A percentile compares a stretch with the other conserved stretches of the same genome.
These are phyloP conservation scores for Hyphopichia buzzinii DNA, from an alignment of 1,139 yeast genomes.

Conservation along the genomic window DNA sequence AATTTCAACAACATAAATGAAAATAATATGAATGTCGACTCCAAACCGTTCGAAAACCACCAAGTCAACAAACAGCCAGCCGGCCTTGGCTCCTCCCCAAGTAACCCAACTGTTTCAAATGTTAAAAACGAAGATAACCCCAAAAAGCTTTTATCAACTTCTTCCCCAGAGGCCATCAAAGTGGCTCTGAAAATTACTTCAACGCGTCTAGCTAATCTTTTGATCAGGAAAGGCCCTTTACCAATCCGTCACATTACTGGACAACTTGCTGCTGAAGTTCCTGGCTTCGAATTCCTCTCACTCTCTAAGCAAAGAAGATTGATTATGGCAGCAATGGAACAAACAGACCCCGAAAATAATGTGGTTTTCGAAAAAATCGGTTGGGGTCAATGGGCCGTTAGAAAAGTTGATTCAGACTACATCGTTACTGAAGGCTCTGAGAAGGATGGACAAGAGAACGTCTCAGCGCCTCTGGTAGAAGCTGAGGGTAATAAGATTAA, in stretches of 20 bases:
- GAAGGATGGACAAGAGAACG: constrained; percentile 8
- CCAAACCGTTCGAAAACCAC: background rate
- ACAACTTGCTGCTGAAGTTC: constrained; percentile 71
- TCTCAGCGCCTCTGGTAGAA: constrained; percentile 17
- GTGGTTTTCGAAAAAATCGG: constrained; percentile 89
- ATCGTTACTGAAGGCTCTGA: constrained; percentile 49
- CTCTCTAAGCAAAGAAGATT: constrained; percentile 86
- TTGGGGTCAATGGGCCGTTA: constrained; percentile 98
- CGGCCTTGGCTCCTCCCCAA: background rate
- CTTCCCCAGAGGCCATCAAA: constrained; percentile 84
- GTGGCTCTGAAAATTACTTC: constrained; percentile 89
- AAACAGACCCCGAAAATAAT: constrained; percentile 52
- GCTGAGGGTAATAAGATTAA: constrained; percentile 36
- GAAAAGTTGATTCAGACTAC: constrained; percentile 48
- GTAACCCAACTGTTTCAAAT: background rate
- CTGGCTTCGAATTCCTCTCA: constrained; percentile 75
- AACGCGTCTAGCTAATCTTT: constrained; percentile 65
- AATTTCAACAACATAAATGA: background rate
- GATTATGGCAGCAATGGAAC: constrained; percentile 85
- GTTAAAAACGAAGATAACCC: constrained; percentile 5
- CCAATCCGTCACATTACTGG: constrained; percentile 89
- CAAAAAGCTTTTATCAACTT: constrained; percentile 57
- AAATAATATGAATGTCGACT: background rate
- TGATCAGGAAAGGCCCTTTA: constrained; percentile 76
- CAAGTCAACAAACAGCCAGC: background rate